Conservation (phyloP, 495 filamentous ascomycete genomes). For the Lindgomyces ingoldianus region DNA sequence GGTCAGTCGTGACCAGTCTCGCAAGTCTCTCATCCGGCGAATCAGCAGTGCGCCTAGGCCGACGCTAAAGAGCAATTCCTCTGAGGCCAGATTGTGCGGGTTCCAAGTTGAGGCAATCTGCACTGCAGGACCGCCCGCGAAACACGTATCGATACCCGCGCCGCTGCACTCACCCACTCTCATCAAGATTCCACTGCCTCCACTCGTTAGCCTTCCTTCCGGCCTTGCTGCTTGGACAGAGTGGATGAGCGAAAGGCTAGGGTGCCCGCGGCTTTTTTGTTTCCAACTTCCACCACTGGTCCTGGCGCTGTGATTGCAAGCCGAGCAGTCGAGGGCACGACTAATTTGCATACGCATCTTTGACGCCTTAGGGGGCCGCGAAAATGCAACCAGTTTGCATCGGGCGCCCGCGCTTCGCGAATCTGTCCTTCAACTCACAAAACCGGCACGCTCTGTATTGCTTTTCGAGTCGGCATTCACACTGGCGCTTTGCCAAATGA, state of each 20-base stretch:
- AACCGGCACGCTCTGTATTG: conserved; percentile 9
- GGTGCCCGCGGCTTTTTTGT: conserved; percentile 25
- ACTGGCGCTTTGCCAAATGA: conserved; percentile 17
- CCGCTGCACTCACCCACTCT: conserved; percentile 2
- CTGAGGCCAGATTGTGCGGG: conserved; percentile 35
- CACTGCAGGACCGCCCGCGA: conserved; percentile 38
- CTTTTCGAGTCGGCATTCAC: conserved; percentile 32
- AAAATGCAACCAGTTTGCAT: conserved; percentile 15
- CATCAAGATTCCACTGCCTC: background rate
- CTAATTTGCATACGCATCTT: conserved; percentile 13
- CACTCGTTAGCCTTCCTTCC: background rate
- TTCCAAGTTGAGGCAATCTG: conserved; percentile 40
- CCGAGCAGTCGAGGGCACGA: too few relatives aligned
- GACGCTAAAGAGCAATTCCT: conserved; percentile 21
- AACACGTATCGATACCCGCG: conserved; percentile 35
- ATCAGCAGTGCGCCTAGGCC: conserved; percentile 13
- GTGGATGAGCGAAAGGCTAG: conserved; percentile 6
- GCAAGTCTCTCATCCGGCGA: background rate
- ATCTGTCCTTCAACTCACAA: conserved; percentile 16
- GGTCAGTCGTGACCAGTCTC: background rate
- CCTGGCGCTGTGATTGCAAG: conserved; percentile 20
- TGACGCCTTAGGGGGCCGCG: conserved; percentile 24
- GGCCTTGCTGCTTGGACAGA: conserved; percentile 9
- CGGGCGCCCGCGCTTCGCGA: conserved; percentile 7
- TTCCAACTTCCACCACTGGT: conserved; percentile 11